Evolutionary conservation across 2,329 filamentous ascomycete species (phyloP).

Genomic region (Emericellopsis atlantica): DNA sequence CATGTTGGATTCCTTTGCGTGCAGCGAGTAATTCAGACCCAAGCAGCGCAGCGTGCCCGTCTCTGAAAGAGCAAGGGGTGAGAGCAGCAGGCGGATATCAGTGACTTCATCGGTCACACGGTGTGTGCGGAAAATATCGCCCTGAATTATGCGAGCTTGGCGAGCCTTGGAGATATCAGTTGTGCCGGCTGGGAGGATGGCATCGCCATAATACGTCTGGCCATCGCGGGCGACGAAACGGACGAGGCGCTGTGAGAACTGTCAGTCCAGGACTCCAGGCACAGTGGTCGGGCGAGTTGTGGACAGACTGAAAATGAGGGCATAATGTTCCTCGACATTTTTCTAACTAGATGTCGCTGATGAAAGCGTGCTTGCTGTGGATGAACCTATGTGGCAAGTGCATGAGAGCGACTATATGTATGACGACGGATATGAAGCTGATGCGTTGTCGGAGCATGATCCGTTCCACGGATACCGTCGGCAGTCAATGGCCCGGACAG

Average conservation of each 20-base stretch:
- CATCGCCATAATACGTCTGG: constrained; percentile 60
- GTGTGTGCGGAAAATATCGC: constrained; percentile 54
- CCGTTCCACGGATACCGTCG: too few relatives aligned
- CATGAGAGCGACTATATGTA: too few relatives aligned
- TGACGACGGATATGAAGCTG: too few relatives aligned
- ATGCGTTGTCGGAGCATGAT: too few relatives aligned
- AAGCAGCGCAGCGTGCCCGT: constrained; percentile 56
- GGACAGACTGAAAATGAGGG: too few relatives aligned
- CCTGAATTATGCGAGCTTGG: constrained; percentile 49
- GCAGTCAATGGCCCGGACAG: too few relatives aligned
- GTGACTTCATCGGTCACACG: constrained; percentile 49
- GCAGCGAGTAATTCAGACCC: constrained; percentile 60
- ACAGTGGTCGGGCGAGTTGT: background rate
- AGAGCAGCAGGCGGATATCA: constrained; percentile 42
- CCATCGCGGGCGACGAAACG: constrained; percentile 64
- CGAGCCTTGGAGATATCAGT: constrained; percentile 48
- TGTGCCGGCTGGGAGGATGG: constrained; percentile 49
- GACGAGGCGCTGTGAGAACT: constrained; percentile 46
- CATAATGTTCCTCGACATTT: too few relatives aligned
- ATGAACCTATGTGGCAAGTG: too few relatives aligned
- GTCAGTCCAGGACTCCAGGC: background rate
- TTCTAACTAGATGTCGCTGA: too few relatives aligned
- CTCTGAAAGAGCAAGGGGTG: constrained; percentile 49
- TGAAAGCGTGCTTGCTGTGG: too few relatives aligned
- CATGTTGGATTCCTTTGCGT: constrained; percentile 58